Evolutionary conservation across 1,284 basidiomycete genomes (phyloP).

Genomic region (Butyriboletus appendiculatus): DNA sequence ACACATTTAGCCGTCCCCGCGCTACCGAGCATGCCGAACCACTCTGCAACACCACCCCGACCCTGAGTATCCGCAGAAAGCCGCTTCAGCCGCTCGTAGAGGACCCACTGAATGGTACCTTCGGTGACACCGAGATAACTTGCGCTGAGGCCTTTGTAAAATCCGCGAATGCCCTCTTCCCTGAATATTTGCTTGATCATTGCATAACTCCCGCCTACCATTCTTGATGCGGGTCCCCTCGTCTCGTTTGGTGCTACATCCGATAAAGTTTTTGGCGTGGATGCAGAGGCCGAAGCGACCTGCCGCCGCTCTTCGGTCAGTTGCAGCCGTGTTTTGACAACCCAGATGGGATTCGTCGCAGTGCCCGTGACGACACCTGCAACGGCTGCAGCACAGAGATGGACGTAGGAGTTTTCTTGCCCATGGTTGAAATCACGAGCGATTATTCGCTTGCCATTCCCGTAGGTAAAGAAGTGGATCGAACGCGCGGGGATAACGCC

Average conservation of each 20-base stretch:
- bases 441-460: conserved; percentile 93
- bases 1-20: conserved; percentile 94
- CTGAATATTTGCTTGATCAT: conserved; percentile 76
- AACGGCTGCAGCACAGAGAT: conserved; percentile 83
- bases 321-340: conserved; percentile 95
- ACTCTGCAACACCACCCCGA: conserved; percentile 59
- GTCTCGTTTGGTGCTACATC: not conserved
- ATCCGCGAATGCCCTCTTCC: conserved; percentile 84
- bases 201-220: conserved; percentile 56
- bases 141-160: conserved; percentile 95
- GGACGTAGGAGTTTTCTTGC: conserved; percentile 82
- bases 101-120: conserved; percentile 96
- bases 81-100: conserved; percentile 88
- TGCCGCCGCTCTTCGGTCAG: conserved; percentile 45
- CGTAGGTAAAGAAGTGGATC: conserved; percentile 99
- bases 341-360: conserved; percentile 98
- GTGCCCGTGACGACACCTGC: conserved; percentile 89
- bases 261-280: not conserved
- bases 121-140: conserved; percentile 97
- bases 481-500: conserved; percentile 95
- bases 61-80: conserved; percentile 56
- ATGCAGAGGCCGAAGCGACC: not conserved
- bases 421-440: conserved; percentile 84
- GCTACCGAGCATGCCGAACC: conserved; percentile 84
- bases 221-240: conserved; percentile 16